Evolutionary conservation across 2,329 filamentous ascomycete species (phyloP), one percentile per base, ranked within the genome.

Genomic region (Aspergillus hiratsukae): DNA sequence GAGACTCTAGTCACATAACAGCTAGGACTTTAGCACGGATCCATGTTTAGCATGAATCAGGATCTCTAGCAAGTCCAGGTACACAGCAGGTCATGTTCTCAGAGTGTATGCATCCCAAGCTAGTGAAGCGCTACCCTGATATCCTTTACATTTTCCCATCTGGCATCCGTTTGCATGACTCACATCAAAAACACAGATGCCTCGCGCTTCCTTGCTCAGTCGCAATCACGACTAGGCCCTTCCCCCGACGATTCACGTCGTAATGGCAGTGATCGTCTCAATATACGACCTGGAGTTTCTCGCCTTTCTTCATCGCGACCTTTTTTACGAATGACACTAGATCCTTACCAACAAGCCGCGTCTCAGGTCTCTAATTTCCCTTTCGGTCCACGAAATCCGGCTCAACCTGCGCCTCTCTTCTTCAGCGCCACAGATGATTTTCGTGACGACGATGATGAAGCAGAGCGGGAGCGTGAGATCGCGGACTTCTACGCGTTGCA

Each of bases 401-500:
- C 85, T 48, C 87, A 90, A 56, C 89, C 91, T 64, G 92, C 93
- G 9, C 94, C 94, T 54, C 80, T 99, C n/a, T 97, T 99, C 73
- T 91, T 94, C 74, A 96, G 91, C 68, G 87, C 90, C 4, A 84
- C 91, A 17, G 91, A 96, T 72, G 91, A 95, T 69, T 94, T 95
- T 62, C 86, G 89, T 59, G 92, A 97, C 74, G 90, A 95, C 69
- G 92, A 97, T 61, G 93, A 97, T 59, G 92, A 94, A 71, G 88
- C 90, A 66, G 91, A 96, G 74, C 87, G 90, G 66, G 90, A 95
- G 66, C 81, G 91, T 53, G 93, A 97, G 69, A 90, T 93, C 35
- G 91, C 91, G n/a, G 94, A 97, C 74, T 87, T 94, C 63, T 95
- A 92, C 74, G 93, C 93, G 5, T 79, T 99, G 56, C 92, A 97